These are phyloP conservation scores for Phytophthora hybrid DNA, from an alignment of 352 stramenopile species.

Conservation along the genomic window DNA sequence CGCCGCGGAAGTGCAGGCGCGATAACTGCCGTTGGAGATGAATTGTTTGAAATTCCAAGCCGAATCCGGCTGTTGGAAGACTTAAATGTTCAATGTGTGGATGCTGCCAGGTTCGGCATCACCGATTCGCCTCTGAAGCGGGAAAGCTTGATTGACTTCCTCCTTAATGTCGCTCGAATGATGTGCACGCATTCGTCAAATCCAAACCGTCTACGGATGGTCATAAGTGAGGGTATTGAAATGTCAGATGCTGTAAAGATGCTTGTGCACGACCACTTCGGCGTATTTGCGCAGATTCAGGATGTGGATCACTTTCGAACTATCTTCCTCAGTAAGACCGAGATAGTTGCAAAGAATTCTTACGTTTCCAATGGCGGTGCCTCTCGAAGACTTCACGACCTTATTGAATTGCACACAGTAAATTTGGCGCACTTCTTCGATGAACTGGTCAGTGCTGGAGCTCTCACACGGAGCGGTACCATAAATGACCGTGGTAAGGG, in stretches of 20 bases:
- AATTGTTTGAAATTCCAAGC: slow-evolving; percentile 60
- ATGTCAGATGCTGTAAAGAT: slow-evolving; percentile 59
- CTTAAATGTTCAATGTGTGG: slow-evolving; percentile 62
- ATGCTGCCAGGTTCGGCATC: slow-evolving; percentile 56
- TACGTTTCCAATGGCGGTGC: not conserved
- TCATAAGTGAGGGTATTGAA: slow-evolving; percentile 65
- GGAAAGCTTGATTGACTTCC: slow-evolving; percentile 56
- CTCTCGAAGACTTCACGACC: slow-evolving; percentile 29
- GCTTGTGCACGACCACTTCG: slow-evolving; percentile 64
- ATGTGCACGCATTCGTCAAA: slow-evolving; percentile 49
- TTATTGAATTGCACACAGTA: slow-evolving; percentile 44
- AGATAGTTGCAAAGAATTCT: not conserved
- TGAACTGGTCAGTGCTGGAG: slow-evolving; percentile 34
- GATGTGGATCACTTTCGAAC: slow-evolving; percentile 67
- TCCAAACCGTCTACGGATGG: slow-evolving; percentile 45
- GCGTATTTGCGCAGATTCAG: slow-evolving; percentile 68
- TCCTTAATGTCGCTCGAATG: slow-evolving; percentile 62
- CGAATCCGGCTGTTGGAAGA: slow-evolving; percentile 65
- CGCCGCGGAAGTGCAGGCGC: slow-evolving; percentile 4
- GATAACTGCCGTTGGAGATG: slow-evolving; percentile 25
- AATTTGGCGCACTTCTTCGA: slow-evolving; percentile 56
- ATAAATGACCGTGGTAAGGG: slow-evolving; percentile 20
- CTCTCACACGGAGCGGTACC: slow-evolving; percentile 14
- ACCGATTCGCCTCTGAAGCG: slow-evolving; percentile 56
- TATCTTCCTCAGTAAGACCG: slow-evolving; percentile 54